Evolutionary conservation across 345 rosid species (phyloP), one percentile per base, ranked within the genome.

Genomic region (Salix dunnii): DNA sequence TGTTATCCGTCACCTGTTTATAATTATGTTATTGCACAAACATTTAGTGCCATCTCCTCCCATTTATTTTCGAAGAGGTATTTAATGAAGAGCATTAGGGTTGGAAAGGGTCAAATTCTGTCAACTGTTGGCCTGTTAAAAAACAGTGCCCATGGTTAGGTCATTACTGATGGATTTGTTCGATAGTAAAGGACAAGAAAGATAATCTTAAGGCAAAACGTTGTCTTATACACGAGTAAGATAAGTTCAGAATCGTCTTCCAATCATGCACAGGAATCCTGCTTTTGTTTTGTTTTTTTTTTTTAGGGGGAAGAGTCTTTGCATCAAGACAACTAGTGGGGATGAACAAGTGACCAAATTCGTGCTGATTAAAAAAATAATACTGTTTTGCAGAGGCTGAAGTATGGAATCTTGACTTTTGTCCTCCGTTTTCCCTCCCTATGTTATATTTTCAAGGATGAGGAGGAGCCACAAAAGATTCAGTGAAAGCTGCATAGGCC

Each of bases 371-470:
- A 6, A 31, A 73, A 42, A 27, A 17, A 58, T 2, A 1, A 10
- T 14, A 60, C 48, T n/a, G 33, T 31, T 49, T 60, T 48, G 33
- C 48, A 74, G 49, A 67, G 82, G 72, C 78, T 42, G 49, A 14
- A 49, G 14, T 18, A 23, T 66, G 77, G 86, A 83, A 84, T 84
- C 86, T 75, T 72, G 82, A 81, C 43, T 71, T 58, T 80, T 74
- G 77, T 74, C 74, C 68, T 40, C 42, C 31, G 30, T 58, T 55
- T 35, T 38, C 3, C 14, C 21, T 21, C 17, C 2, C 38, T 46
- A 62, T 75, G 12, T 66, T 20, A 38, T 62, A 42, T 72, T 38
- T 16, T 51, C 10, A n/a, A 25, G 27, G 74, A 23, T 7, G 43
- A 30, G 67, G 74, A 53, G 53, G 31, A 33, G 71, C 76, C 79